These are phyloP conservation scores for Penicillium nordicum DNA, from an alignment of 2,329 filamentous ascomycete genomes.

Conservation along the genomic window DNA sequence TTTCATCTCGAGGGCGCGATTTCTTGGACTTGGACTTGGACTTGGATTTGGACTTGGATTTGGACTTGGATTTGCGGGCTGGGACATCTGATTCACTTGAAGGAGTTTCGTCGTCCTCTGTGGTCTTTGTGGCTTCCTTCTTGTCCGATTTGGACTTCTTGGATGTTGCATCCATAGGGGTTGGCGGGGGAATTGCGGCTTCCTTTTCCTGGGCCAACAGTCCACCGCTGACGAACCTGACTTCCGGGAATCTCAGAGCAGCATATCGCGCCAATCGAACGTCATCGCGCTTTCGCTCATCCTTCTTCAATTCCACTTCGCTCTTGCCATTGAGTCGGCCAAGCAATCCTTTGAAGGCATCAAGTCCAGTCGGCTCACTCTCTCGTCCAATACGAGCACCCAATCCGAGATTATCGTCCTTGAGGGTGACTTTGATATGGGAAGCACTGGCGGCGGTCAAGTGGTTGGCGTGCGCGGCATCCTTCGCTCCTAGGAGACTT, in stretches of 20 bases:
- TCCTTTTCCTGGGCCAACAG: slow-evolving; percentile 59
- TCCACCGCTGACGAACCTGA: slow-evolving; percentile 86
- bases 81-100: slow-evolving; percentile 13
- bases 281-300: slow-evolving; percentile 65
- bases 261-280: slow-evolving; percentile 71
- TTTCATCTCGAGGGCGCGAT: slow-evolving; percentile 17
- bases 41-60: slow-evolving; percentile 20
- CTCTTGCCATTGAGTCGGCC: slow-evolving; percentile 86
- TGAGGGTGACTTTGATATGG: slow-evolving; percentile 78
- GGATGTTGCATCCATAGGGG: slow-evolving; percentile 50
- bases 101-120: slow-evolving; percentile 1
- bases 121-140: slow-evolving; percentile 1
- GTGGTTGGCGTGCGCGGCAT: slow-evolving; percentile 69
- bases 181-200: slow-evolving; percentile 27
- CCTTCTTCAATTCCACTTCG: slow-evolving; percentile 67
- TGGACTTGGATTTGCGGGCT: slow-evolving; percentile 14
- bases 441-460: slow-evolving; percentile 78
- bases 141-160: slow-evolving; percentile 42
- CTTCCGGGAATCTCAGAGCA: slow-evolving; percentile 70
- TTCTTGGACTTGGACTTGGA: slow-evolving; percentile 23
- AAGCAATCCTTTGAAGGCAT: slow-evolving; percentile 80
- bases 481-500: slow-evolving; percentile 71
- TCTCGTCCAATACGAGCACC: slow-evolving; percentile 75
- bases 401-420: slow-evolving; percentile 87
- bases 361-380: slow-evolving; percentile 74